phyloP scores from a whole-genome alignment of 176 grass and related monocot species.

The bread wheat (Triticum aestivum) region DNA sequence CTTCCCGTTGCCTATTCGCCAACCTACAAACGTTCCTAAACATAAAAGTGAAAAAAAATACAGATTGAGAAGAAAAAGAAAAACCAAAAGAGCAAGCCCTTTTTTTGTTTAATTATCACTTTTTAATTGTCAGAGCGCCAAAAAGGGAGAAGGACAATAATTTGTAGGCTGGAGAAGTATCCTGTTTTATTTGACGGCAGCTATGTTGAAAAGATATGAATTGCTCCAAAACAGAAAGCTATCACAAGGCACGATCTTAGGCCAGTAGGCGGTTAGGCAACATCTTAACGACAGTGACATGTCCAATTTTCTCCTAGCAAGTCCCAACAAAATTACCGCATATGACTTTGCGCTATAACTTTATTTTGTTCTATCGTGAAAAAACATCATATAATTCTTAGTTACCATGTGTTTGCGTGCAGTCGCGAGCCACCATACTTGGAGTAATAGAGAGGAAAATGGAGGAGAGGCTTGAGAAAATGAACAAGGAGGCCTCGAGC shows the following conservation, averaged over 20 bases:
- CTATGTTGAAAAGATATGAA: neutral
- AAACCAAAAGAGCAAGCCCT: neutral
- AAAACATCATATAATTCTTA: neutral
- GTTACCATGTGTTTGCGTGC: neutral
- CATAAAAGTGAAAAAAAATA: neutral
- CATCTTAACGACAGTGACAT: constrained; percentile 1
- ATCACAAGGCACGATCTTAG: constrained; percentile 16
- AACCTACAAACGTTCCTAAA: neutral
- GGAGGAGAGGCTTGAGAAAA: constrained; percentile 57
- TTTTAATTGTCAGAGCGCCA: neutral
- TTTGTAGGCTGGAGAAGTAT: neutral
- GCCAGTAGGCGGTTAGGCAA: constrained; percentile 34
- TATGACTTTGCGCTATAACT: neutral
- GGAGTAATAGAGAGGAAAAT: constrained; percentile 82
- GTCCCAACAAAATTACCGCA: neutral
- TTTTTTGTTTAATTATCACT: neutral
- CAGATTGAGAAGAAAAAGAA: neutral
- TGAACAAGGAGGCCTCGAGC: constrained; percentile 29
- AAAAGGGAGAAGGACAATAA: neutral
- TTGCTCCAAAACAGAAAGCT: constrained; percentile 35
- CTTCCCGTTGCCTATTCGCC: neutral
- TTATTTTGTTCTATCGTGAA: neutral
- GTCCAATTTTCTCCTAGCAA: neutral
- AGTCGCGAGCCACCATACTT: constrained; percentile 83
- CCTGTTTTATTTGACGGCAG: neutral